Conservation (phyloP, 371 early-diverging fungal genomes). For the Mortierella sp. region DNA sequence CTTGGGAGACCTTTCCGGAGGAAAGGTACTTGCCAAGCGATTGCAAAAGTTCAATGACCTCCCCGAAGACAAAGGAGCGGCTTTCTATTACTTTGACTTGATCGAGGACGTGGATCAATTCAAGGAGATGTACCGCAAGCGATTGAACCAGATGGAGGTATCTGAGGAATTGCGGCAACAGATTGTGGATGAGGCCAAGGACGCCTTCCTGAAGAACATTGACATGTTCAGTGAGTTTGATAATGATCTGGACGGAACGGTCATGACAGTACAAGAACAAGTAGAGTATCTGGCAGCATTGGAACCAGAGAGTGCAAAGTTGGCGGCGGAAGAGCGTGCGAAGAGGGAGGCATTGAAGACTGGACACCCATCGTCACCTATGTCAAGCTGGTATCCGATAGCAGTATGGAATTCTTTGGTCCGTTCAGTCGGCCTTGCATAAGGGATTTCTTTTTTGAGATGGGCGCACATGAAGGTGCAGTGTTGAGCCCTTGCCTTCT, state of each 20-base stretch:
- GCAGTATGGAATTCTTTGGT: constrained; percentile 20
- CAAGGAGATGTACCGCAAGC: constrained; percentile 66
- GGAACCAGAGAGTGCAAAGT: constrained; percentile 11
- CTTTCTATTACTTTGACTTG: constrained; percentile 62
- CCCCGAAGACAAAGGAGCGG: constrained; percentile 56
- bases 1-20: constrained; percentile 71
- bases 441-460: too few species aligned
- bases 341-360: not conserved
- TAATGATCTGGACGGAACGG: constrained; percentile 22
- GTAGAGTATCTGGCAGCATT: constrained; percentile 3
- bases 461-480: too few species aligned
- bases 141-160: constrained; percentile 56
- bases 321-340: constrained; percentile 7
- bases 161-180: constrained; percentile 13
- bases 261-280: constrained; percentile 20
- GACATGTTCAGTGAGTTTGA: constrained; percentile 48
- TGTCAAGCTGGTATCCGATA: constrained; percentile 5
- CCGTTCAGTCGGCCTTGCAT: constrained; percentile 11
- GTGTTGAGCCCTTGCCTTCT: too few species aligned
- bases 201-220: constrained; percentile 32
- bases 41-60: constrained; percentile 60
- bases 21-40: constrained; percentile 65
- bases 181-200: constrained; percentile 36
- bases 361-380: not conserved
- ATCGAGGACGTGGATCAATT: constrained; percentile 64